A percentile compares a stretch with the other conserved stretches of the same genome.
Conservation (phyloP, 2,329 filamentous ascomycete species). For the Zymoseptoria tritici region DNA sequence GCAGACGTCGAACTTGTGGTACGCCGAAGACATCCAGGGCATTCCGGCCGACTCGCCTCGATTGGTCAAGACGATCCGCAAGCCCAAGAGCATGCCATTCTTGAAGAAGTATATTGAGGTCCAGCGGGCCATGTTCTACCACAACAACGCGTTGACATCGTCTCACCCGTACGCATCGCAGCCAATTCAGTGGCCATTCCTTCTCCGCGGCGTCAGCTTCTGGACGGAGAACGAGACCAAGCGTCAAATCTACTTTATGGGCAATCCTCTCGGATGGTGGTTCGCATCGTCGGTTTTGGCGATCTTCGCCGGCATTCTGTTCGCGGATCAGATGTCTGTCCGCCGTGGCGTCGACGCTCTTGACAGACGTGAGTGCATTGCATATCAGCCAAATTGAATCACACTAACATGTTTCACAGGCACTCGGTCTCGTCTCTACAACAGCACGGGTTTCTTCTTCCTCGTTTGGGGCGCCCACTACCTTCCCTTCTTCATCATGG, state of each 20-base stretch:
- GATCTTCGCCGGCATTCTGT: conserved; percentile 85
- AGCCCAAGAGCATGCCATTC: conserved; percentile 81
- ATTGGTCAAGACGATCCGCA: conserved; percentile 64
- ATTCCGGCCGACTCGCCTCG: conserved; percentile 65
- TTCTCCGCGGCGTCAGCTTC: conserved; percentile 95
- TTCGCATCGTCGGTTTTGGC: conserved; percentile 84
- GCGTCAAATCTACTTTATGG: conserved; percentile 97
- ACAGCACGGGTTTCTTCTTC: conserved; percentile 99
- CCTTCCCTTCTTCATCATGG: conserved; percentile 96
- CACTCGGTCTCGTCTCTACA: conserved; percentile 88
- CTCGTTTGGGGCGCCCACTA: conserved; percentile 96
- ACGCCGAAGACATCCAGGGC: conserved; percentile 82
- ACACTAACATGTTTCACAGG: conserved; percentile 42
- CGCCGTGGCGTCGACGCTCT: conserved; percentile 88
- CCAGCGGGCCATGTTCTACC: conserved; percentile 97
- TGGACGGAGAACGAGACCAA: conserved; percentile 95
- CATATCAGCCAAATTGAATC: not conserved
- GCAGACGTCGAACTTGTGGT: conserved; percentile 89
- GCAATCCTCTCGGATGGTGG: conserved; percentile 97
- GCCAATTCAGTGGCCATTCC: conserved; percentile 96
- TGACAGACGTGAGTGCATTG: conserved; percentile 69
- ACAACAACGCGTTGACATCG: conserved; percentile 96
- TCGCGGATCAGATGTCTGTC: conserved; percentile 86
- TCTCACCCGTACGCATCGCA: conserved; percentile 93
- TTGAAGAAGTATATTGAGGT: conserved; percentile 92